Conservation (phyloP, 2,329 filamentous ascomycete species). For the Blumeria graminis region DNA sequence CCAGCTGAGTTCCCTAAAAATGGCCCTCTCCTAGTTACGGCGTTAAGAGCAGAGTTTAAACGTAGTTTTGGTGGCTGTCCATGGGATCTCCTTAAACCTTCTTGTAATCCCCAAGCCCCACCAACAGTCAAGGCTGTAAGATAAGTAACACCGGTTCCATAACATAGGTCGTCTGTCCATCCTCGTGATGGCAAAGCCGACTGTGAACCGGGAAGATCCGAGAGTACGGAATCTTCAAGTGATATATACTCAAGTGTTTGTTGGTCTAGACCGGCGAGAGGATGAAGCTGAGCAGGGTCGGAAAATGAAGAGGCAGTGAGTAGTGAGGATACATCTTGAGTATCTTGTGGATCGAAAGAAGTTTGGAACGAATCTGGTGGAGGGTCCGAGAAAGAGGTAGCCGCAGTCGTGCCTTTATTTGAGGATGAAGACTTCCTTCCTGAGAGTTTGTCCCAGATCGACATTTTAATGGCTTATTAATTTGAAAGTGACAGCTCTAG, state of each 20-base stretch:
- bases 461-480: slow-evolving; percentile 12
- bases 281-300: slow-evolving; percentile 75
- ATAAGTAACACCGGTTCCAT: slow-evolving; percentile 88
- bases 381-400: slow-evolving; percentile 6
- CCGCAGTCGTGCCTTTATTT: slow-evolving; percentile 4
- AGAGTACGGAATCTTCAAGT: slow-evolving; percentile 75
- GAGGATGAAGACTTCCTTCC: slow-evolving; percentile 16
- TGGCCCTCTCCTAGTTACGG: slow-evolving; percentile 73
- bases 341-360: slow-evolving; percentile 46
- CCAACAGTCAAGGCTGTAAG: slow-evolving; percentile 65
- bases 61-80: slow-evolving; percentile 67
- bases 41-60: slow-evolving; percentile 85
- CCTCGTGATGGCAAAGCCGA: slow-evolving; percentile 83
- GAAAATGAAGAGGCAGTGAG: slow-evolving; percentile 52
- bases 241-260: slow-evolving; percentile 86
- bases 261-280: slow-evolving; percentile 77
- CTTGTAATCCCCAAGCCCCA: slow-evolving; percentile 76
- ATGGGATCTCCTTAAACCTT: slow-evolving; percentile 62
- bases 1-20: slow-evolving; percentile 92
- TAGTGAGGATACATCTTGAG: slow-evolving; percentile 69
- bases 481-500: background rate
- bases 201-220: slow-evolving; percentile 62
- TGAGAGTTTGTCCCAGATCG: slow-evolving; percentile 18
- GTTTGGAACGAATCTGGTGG: slow-evolving; percentile 22
- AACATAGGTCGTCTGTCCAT: slow-evolving; percentile 96